phyloP scores from a whole-genome alignment of 106 monocot genomes.

The Phalaenopsis aphrodite region DNA sequence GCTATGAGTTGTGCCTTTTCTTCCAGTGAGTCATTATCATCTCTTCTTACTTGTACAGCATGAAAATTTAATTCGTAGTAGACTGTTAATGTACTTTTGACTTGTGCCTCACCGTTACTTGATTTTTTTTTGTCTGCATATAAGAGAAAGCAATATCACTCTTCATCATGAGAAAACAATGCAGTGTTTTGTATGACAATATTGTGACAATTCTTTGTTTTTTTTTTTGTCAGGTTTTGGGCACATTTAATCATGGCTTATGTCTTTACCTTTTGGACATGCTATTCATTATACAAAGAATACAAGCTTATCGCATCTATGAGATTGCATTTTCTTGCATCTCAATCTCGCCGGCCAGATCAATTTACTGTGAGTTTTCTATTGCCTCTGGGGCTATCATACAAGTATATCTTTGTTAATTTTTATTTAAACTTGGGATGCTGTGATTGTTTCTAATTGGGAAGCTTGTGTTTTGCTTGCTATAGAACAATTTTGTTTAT shows the following conservation, averaged over 20 bases:
- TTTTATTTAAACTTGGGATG: background rate
- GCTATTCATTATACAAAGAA: conserved; percentile 43
- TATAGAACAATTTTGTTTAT: background rate
- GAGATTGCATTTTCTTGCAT: conserved; percentile 68
- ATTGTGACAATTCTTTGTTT: background rate
- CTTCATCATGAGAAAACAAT: background rate
- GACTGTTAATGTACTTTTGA: background rate
- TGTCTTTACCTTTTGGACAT: conserved; percentile 62
- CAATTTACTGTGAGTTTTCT: conserved; percentile 49
- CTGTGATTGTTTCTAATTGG: background rate
- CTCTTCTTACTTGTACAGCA: background rate
- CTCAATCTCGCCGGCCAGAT: conserved; percentile 55
- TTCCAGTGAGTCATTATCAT: background rate
- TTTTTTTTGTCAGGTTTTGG: conserved; percentile 38
- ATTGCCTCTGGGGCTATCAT: background rate
- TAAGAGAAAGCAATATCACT: background rate
- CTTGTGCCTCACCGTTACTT: background rate
- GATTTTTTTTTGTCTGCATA: background rate
- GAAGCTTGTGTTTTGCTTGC: background rate
- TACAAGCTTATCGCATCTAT: conserved; percentile 43
- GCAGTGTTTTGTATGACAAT: background rate
- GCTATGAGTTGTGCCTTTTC: background rate
- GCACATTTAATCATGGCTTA: conserved; percentile 55
- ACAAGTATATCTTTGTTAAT: background rate
- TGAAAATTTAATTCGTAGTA: background rate